phyloP scores from a whole-genome alignment of 192 early-diverging fungal species.

The Entomortierella lignicola region DNA sequence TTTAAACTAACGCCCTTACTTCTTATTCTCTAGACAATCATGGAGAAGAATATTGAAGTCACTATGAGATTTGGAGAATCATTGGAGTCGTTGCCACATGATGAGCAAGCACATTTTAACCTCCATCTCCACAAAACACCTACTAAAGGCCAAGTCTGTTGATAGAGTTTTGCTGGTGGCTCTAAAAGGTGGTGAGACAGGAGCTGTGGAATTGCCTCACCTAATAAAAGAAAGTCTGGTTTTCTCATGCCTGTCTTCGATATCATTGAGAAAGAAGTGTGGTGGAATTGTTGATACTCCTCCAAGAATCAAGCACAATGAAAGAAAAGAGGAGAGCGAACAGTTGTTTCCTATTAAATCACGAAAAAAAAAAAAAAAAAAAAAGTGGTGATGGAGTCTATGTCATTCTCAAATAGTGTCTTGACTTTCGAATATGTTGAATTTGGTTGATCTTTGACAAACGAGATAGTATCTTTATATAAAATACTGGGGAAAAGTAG shows the following conservation, averaged over 20 bases:
- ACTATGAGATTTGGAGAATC: not conserved
- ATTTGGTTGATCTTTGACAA: no score
- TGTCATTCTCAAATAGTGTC: no score
- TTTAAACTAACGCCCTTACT: not conserved
- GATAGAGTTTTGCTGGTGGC: not conserved
- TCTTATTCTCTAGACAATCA: conserved; percentile 7
- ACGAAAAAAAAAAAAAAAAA: no score
- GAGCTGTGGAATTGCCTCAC: not conserved
- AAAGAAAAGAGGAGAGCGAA: no score
- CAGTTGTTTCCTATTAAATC: no score
- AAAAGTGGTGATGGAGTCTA: no score
- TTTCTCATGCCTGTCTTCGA: not conserved
- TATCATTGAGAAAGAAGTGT: not conserved
- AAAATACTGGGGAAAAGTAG: no score
- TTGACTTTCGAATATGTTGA: no score
- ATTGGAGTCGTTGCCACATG: not conserved
- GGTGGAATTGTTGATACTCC: no score
- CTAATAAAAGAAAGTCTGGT: not conserved
- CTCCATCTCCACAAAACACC: conserved; percentile 11
- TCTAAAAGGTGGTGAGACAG: conserved; percentile 1
- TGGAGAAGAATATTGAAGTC: conserved; percentile 10
- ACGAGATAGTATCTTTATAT: no score
- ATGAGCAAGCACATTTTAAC: conserved; percentile 15
- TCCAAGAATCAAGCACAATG: no score
- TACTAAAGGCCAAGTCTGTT: not conserved